These are phyloP conservation scores for Plasmopara muralis DNA, from an alignment of 352 stramenopile genomes.

Conservation along the genomic window DNA sequence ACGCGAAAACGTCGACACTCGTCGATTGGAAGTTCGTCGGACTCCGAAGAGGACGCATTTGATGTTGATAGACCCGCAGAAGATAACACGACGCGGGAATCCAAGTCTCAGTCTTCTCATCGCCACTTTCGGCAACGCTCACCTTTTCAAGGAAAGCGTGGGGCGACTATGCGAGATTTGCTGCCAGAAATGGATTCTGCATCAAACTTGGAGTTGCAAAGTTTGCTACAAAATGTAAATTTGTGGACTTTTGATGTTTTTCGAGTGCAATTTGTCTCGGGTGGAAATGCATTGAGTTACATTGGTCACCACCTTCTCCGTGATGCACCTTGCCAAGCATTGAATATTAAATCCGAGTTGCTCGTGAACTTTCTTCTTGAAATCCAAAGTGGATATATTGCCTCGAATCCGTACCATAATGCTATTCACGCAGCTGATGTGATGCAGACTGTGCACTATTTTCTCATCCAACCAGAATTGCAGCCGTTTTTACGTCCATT, in stretches of 20 bases:
- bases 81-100: conserved; percentile 1
- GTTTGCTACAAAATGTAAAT: conserved; percentile 41
- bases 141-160: conserved; percentile 19
- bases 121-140: conserved; percentile 18
- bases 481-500: conserved; percentile 65
- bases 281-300: conserved; percentile 65
- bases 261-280: conserved; percentile 54
- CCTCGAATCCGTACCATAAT: conserved; percentile 87
- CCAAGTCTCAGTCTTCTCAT: conserved; percentile 8
- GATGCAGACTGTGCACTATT: conserved; percentile 85
- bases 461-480: conserved; percentile 71
- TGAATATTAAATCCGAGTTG: conserved; percentile 55
- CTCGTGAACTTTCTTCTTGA: conserved; percentile 75
- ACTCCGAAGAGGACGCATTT: conserved; percentile 11
- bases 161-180: conserved; percentile 59
- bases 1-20: conserved; percentile 17
- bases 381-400: conserved; percentile 77
- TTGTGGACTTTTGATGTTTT: conserved; percentile 81
- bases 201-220: conserved; percentile 65
- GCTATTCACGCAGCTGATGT: conserved; percentile 86
- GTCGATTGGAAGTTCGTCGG: conserved; percentile 13
- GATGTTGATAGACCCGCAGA: conserved; percentile 10
- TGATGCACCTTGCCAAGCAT: conserved; percentile 44
- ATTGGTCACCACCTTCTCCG: conserved; percentile 73
- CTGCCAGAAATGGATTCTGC: conserved; percentile 49